Percentiles rank a stretch among this genome's conserved stretches.
Evolutionary conservation across 345 rosid genomes (phyloP).

Genomic region (Salix caprea): DNA sequence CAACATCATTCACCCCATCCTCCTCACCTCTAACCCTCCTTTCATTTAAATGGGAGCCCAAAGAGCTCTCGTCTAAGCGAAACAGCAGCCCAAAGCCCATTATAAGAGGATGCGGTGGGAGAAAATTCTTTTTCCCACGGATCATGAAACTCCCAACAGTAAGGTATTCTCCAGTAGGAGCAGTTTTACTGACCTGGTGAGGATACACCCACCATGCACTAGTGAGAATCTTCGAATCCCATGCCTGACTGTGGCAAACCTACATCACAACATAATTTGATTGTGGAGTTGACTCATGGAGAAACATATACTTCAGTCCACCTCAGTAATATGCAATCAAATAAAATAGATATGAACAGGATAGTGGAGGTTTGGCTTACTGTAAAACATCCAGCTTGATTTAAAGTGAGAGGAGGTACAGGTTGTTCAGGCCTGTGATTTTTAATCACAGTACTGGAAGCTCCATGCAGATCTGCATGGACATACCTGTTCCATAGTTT

Average conservation of each 20-base stretch:
- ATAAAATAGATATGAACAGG: not conserved
- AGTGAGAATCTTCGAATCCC: conserved; percentile 98
- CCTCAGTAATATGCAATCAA: not conserved
- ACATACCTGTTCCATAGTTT: conserved; percentile 62
- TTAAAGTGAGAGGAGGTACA: conserved; percentile 86
- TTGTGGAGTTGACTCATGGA: conserved; percentile 4
- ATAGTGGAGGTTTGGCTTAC: conserved; percentile 29
- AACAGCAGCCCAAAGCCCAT: conserved; percentile 97
- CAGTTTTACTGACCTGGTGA: conserved; percentile 96
- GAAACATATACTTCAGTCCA: conserved; percentile 3
- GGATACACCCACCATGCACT: conserved; percentile 99
- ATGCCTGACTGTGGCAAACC: conserved; percentile 98
- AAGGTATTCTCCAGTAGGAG: conserved; percentile 99
- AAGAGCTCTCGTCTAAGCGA: conserved; percentile 96
- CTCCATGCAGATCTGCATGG: conserved; percentile 97
- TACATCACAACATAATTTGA: conserved; percentile 23
- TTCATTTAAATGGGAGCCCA: conserved; percentile 95
- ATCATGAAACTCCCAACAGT: conserved; percentile 99
- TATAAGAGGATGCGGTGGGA: conserved; percentile 95
- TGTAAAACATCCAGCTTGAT: conserved; percentile 96
- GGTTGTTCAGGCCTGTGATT: conserved; percentile 89
- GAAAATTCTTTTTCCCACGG: conserved; percentile 94
- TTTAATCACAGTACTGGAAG: conserved; percentile 93
- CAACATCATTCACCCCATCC: conserved; percentile 61
- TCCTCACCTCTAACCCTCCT: conserved; percentile 96